A percentile compares a stretch with the other conserved stretches of the same genome.
Conservation (phyloP, 176 grass and related monocot genomes). For the Oryza coarctata region DNA sequence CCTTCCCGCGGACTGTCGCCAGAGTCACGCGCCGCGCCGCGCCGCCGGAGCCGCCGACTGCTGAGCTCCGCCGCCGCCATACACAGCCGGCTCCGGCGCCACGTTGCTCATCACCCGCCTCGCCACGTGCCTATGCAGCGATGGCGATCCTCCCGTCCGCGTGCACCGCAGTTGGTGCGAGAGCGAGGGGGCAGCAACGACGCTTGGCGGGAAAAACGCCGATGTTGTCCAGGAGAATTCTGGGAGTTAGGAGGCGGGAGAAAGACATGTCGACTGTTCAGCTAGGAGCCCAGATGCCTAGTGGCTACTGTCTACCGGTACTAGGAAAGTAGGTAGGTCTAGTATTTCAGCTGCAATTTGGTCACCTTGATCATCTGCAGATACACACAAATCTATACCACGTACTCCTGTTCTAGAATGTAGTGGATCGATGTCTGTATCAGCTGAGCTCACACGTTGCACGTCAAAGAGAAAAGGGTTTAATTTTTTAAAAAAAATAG, state of each 20-base stretch:
- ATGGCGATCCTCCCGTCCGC: no score
- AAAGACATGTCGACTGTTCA: background rate
- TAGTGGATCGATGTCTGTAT: no score
- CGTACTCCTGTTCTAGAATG: no score
- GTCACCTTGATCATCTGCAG: no score
- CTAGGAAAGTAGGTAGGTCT: no score
- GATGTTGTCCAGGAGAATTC: background rate
- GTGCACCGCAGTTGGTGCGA: background rate
- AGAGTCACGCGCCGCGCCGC: slow-evolving; percentile 62
- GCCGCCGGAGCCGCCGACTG: slow-evolving; percentile 1
- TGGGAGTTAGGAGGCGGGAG: background rate
- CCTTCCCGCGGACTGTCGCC: slow-evolving; percentile 66
- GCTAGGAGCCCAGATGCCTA: no score
- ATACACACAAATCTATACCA: background rate
- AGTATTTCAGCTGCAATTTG: background rate
- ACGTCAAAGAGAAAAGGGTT: no score
- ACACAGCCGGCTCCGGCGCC: slow-evolving; percentile 71
- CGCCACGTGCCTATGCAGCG: background rate
- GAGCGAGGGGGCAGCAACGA: background rate
- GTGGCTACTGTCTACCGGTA: no score
- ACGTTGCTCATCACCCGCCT: slow-evolving; percentile 18
- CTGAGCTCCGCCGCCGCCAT: slow-evolving; percentile 56
- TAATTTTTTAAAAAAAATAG: no score
- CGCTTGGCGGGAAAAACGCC: background rate
- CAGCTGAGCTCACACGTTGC: no score